Evolutionary conservation across 2,329 filamentous ascomycete species (phyloP).

Genomic region (Colletotrichum karsti): DNA sequence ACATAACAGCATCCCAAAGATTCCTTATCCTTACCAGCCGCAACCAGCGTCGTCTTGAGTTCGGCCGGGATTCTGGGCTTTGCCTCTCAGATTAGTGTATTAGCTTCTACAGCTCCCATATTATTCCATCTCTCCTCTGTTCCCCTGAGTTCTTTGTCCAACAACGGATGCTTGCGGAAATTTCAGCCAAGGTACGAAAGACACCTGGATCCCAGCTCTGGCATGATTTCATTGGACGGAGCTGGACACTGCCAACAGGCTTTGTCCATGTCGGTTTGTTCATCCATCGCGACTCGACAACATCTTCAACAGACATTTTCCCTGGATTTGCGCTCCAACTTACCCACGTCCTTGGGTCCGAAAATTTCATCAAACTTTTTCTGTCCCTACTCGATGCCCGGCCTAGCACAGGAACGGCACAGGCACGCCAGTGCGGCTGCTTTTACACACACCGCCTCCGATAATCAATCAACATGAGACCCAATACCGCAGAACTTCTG

Average conservation of each 20-base stretch:
- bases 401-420: not conserved
- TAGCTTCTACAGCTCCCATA: too few species aligned
- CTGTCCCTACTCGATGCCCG: not conserved
- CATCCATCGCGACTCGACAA: slow-evolving; percentile 7
- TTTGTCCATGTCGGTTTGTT: not conserved
- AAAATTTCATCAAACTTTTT: not conserved
- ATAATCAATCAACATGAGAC: not conserved
- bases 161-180: not conserved
- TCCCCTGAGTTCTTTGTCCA: too few species aligned
- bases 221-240: not conserved
- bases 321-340: not conserved
- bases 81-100: not conserved
- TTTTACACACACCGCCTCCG: not conserved
- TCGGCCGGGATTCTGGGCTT: not conserved
- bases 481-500: not conserved
- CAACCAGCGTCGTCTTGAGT: not conserved
- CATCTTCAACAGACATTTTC: slow-evolving; percentile 13
- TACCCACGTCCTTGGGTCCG: not conserved
- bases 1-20: too few species aligned
- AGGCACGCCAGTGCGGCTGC: not conserved
- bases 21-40: too few species aligned
- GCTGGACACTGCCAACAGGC: not conserved
- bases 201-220: not conserved
- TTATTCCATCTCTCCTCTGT: too few species aligned
- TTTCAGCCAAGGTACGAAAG: not conserved